Evolutionary conservation across 441 rosid genomes (phyloP), one percentile per base, ranked within the genome.

Genomic region (Pelargonium fulgidum): DNA sequence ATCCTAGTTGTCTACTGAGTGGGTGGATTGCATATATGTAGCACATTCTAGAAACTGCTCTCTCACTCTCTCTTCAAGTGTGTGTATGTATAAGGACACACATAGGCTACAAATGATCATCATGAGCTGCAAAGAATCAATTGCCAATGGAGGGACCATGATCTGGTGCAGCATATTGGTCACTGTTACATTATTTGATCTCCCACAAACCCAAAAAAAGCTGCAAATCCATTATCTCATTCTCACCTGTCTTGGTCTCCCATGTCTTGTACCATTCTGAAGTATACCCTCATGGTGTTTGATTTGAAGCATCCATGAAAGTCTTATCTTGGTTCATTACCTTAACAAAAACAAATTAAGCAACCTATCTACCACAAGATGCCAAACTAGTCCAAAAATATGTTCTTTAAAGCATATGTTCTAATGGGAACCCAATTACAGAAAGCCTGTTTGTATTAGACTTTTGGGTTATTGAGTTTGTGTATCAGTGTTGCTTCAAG

Each of bases 181-280:
- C 19, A 50, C 17, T n/a, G 17, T 39, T 39, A 14, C 58, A 50
- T 50, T 50, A 13, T 50, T 50, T 13, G 17, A 13, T 50, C 16
- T 50, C 16, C 58, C 58, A 13, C 17, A n/a, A 13, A 50, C 9
- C 9, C 61, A 48, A 56, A 9, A 7, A 56, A 56, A 52, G 59
- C 19, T 52, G 20, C 59, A 14, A 56, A 52, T 26, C 62, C 62
- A 56, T 56, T 7, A 56, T 56, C 62, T 56, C 12, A 52, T 52
- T 14, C 59, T 13, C 11, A 3, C 10, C 20, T 56, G 62, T 56
- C 62, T 56, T 56, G 62, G 62, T 56, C 62, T 56, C 62, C 62
- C 62, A 56, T 19, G 62, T 56, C 62, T 56, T 56, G 62, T 56
- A 56, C 62, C 62, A 7, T 56, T 56, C 12, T 56, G 62, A 16